Conservation (phyloP, 2,329 filamentous ascomycete species). For the Neofusicoccum cordaticola region DNA sequence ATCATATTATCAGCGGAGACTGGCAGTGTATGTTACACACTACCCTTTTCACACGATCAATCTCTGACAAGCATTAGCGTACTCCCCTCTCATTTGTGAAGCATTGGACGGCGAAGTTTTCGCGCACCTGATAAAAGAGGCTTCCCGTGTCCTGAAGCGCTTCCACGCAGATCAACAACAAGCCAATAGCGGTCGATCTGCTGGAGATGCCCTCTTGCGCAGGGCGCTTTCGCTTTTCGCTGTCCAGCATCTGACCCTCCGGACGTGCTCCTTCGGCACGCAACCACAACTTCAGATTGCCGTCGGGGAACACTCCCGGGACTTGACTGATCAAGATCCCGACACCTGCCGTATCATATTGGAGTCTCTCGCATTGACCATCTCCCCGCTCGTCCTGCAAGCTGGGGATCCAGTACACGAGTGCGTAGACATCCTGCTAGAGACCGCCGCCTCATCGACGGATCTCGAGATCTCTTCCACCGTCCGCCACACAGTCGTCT, state of each 20-base stretch:
- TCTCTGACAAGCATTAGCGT: neutral
- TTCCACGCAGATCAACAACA: neutral
- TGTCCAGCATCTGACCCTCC: neutral
- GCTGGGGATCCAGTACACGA: neutral
- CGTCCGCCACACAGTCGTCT: neutral
- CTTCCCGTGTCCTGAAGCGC: neutral
- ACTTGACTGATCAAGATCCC: neutral
- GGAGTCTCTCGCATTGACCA: neutral
- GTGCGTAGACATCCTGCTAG: neutral
- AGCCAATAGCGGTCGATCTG: neutral
- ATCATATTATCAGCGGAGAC: neutral
- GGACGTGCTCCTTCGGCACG: neutral
- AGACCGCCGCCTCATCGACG: neutral
- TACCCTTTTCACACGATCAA: no score
- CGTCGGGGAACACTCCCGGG: neutral
- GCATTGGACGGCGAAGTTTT: neutral
- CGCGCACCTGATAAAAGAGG: neutral
- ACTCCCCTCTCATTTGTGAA: neutral
- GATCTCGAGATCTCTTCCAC: constrained; percentile 6
- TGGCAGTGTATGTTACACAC: neutral
- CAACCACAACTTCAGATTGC: neutral
- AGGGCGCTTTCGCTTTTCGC: neutral
- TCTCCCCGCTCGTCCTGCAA: neutral
- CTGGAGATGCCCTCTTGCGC: neutral
- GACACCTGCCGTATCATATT: constrained; percentile 2